These are phyloP conservation scores for Tricholoma hemisulphureum DNA, from an alignment of 768 basidiomycete species.

Conservation along the genomic window DNA sequence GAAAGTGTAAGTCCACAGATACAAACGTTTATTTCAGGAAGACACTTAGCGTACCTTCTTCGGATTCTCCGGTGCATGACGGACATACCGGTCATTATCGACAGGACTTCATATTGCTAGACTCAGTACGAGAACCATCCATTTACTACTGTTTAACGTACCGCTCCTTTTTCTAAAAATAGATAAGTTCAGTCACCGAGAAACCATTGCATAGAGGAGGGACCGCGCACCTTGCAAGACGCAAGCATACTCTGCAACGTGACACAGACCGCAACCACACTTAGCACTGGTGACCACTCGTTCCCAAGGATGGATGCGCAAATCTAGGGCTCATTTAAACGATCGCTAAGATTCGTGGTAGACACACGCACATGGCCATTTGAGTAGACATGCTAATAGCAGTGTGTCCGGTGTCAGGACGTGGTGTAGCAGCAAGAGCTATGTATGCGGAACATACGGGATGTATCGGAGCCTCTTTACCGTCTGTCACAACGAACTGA, in stretches of 20 bases:
- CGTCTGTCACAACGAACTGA: conserved; percentile 72
- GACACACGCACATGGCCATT: conserved; percentile 69
- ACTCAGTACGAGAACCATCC: conserved; percentile 5
- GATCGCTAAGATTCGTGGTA: conserved; percentile 6
- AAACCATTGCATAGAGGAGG: background rate
- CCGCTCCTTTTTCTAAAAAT: conserved; percentile 54
- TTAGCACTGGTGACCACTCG: conserved; percentile 89
- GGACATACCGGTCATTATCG: conserved; percentile 83
- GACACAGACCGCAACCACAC: conserved; percentile 76
- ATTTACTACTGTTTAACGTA: conserved; percentile 31
- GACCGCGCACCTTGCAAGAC: conserved; percentile 72
- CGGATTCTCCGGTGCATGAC: conserved; percentile 76
- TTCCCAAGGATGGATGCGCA: conserved; percentile 87
- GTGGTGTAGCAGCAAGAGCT: conserved; percentile 4
- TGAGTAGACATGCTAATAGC: conserved; percentile 83
- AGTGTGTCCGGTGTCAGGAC: conserved; percentile 10
- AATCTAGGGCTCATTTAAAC: conserved; percentile 48
- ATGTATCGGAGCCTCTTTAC: conserved; percentile 68
- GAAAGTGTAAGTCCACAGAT: conserved; percentile 5
- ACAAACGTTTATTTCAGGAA: background rate
- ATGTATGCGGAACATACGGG: conserved; percentile 51
- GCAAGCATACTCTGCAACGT: conserved; percentile 92
- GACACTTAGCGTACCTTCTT: conserved; percentile 62
- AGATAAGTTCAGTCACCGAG: background rate
- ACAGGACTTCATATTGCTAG: conserved; percentile 51